Conservation (phyloP, 176 grass and related monocot species). For the Panicum miliaceum region DNA sequence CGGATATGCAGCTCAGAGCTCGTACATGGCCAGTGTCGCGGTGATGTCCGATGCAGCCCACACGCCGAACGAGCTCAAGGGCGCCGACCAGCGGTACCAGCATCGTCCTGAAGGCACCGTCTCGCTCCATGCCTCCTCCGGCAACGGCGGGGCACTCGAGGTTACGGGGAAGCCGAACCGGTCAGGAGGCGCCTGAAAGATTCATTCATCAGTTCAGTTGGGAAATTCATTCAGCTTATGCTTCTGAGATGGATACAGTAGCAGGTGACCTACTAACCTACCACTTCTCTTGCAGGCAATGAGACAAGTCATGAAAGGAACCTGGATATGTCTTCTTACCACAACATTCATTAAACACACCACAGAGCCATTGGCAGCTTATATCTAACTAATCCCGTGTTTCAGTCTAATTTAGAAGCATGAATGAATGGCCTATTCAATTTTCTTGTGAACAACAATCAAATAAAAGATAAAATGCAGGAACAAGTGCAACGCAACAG, state of each 20-base stretch:
- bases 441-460: neutral
- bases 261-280: neutral
- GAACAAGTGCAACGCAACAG: neutral
- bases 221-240: neutral
- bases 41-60: conserved; percentile 18
- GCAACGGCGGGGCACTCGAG: conserved; percentile 14
- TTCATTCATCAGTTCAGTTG: conserved; percentile 15
- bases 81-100: conserved; percentile 26
- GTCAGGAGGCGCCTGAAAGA: neutral
- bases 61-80: neutral
- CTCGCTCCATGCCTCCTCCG: conserved; percentile 18
- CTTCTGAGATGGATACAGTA: neutral
- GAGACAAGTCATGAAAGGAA: neutral
- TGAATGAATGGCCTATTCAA: neutral
- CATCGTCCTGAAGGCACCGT: conserved; percentile 15
- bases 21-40: conserved; percentile 23
- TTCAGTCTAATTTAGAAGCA: neutral
- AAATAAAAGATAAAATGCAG: neutral
- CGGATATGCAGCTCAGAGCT: conserved; percentile 13
- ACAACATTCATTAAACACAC: neutral
- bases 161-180: neutral
- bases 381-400: neutral
- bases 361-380: neutral
- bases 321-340: neutral
- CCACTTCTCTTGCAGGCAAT: neutral